phyloP scores from a whole-genome alignment of 345 rosid species.

The Pugionium cornutum region DNA sequence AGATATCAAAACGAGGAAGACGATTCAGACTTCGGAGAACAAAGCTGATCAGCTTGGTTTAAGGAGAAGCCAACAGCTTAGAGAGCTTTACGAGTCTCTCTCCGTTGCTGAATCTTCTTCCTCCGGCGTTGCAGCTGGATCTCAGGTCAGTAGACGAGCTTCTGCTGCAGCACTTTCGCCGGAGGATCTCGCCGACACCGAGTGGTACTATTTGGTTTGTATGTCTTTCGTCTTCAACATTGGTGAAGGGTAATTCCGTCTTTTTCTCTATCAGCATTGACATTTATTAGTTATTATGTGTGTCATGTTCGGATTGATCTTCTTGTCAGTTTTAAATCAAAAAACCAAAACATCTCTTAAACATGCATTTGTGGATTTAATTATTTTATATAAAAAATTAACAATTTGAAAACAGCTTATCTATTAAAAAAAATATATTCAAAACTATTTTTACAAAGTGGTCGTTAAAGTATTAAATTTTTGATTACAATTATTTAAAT shows the following conservation, averaged over 20 bases:
- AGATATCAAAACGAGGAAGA: constrained; percentile 89
- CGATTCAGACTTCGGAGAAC: constrained; percentile 66
- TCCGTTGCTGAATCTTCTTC: constrained; percentile 53
- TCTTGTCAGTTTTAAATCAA: constrained; percentile 18
- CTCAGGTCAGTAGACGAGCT: constrained; percentile 55
- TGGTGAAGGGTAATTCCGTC: constrained; percentile 74
- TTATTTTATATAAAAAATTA: too few species aligned
- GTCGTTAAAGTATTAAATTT: too few species aligned
- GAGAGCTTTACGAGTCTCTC: constrained; percentile 76
- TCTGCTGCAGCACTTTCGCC: constrained; percentile 75
- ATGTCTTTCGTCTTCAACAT: constrained; percentile 86
- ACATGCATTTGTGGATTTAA: too few species aligned
- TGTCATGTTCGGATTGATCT: constrained; percentile 23
- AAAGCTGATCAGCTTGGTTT: constrained; percentile 63
- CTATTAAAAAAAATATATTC: too few species aligned
- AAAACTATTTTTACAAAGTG: too few species aligned
- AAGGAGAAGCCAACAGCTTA: constrained; percentile 78
- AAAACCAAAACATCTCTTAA: too few species aligned
- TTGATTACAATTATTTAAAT: too few species aligned
- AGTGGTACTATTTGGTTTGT: constrained; percentile 98
- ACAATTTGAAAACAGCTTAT: too few species aligned
- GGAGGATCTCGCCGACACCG: constrained; percentile 90
- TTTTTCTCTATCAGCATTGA: constrained; percentile 7
- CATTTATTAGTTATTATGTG: constrained; percentile 28
- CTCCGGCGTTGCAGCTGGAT: constrained; percentile 18